Percentiles rank a stretch among this genome's conserved stretches.
These are phyloP conservation scores for Eragrostis curvula DNA, from an alignment of 176 grass and related monocot species.

Conservation along the genomic window DNA sequence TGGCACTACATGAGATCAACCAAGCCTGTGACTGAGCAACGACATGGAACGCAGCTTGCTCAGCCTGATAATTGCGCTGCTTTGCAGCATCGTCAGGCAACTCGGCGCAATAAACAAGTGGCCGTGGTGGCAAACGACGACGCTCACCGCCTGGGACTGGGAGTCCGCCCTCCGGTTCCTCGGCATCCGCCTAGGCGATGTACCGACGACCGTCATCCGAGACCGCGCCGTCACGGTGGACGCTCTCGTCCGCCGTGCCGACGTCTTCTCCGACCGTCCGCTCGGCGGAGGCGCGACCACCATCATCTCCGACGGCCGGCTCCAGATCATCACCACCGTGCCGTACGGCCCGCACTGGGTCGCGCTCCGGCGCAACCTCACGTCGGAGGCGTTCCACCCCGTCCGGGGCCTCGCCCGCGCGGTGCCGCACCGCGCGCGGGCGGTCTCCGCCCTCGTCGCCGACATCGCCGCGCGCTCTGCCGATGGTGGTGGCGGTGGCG, in stretches of 20 bases:
- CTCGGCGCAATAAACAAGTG: neutral
- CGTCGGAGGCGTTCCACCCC: slow-evolving; percentile 32
- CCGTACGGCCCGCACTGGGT: slow-evolving; percentile 39
- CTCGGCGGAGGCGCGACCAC: neutral
- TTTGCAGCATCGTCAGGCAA: neutral
- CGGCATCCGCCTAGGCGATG: slow-evolving; percentile 16
- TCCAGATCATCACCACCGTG: slow-evolving; percentile 25
- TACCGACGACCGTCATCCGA: slow-evolving; percentile 18
- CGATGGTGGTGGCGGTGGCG: neutral
- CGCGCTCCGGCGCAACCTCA: slow-evolving; percentile 31
- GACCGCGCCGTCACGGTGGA: slow-evolving; percentile 29
- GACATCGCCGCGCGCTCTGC: neutral
- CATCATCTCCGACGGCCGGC: slow-evolving; percentile 19
- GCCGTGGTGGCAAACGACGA: neutral
- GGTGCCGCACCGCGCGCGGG: neutral
- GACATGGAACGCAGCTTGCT: neutral
- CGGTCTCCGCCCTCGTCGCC: neutral
- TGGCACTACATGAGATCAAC: no score
- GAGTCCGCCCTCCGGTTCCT: slow-evolving; percentile 23
- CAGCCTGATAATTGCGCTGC: neutral
- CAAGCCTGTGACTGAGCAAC: neutral
- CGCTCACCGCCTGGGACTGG: neutral
- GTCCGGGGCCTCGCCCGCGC: slow-evolving; percentile 7
- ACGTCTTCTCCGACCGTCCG: slow-evolving; percentile 33
- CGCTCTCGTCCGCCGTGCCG: slow-evolving; percentile 18